Percentiles rank a stretch among this genome's conserved stretches.
phyloP scores from a whole-genome alignment of 768 basidiomycete genomes.

The Asterophora parasitica region DNA sequence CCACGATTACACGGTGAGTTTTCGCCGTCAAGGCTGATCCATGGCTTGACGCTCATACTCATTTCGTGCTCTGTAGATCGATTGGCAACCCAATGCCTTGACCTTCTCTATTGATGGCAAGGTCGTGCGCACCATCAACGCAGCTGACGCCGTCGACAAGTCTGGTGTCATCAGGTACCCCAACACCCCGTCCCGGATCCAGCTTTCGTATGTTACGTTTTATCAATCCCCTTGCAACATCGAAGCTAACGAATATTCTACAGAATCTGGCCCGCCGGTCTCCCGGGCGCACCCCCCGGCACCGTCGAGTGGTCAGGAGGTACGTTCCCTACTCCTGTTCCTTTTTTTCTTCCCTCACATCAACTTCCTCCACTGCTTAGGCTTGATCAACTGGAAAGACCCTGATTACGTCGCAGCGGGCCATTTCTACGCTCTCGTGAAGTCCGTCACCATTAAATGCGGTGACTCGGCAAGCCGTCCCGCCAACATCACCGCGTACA shows the following conservation, averaged over 20 bases:
- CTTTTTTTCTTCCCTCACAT: not conserved
- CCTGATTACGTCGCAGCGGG: constrained; percentile 73
- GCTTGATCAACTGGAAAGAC: constrained; percentile 77
- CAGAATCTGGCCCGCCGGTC: constrained; percentile 82
- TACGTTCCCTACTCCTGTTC: constrained; percentile 7
- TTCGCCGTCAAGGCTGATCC: not conserved
- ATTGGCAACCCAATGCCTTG: constrained; percentile 71
- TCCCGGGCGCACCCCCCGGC: constrained; percentile 52
- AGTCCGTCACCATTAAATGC: constrained; percentile 62
- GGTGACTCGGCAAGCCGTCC: constrained; percentile 40
- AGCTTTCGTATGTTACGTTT: constrained; percentile 60
- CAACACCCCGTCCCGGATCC: constrained; percentile 73
- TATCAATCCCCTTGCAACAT: not conserved
- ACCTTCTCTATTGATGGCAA: constrained; percentile 69
- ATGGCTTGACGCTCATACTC: not conserved
- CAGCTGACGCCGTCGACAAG: constrained; percentile 49
- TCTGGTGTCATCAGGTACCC: constrained; percentile 66
- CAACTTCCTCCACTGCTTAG: constrained; percentile 16
- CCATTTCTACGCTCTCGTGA: constrained; percentile 64
- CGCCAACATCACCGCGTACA: constrained; percentile 55
- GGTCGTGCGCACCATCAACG: constrained; percentile 62
- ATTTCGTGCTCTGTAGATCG: constrained; percentile 43
- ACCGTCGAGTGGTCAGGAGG: constrained; percentile 79
- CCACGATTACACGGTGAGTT: constrained; percentile 69
- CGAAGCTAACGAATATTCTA: not conserved